Evolutionary conservation across 768 basidiomycete species (phyloP).

Genomic region (Amanita rubescens): DNA sequence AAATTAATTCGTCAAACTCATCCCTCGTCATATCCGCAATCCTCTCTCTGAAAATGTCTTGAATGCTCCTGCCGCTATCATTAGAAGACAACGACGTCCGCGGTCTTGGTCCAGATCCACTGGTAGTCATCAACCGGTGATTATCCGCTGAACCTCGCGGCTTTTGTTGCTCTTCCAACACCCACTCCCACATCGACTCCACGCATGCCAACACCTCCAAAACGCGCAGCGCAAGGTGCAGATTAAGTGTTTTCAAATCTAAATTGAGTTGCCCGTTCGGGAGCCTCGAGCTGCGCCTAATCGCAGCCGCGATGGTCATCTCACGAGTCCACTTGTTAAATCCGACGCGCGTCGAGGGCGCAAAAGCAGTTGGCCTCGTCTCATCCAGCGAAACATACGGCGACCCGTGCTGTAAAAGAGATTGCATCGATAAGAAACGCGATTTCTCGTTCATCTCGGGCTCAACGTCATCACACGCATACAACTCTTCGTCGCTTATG

Average conservation of each 20-base stretch:
- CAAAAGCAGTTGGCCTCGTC: conserved; percentile 32
- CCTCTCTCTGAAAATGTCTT: conserved; percentile 24
- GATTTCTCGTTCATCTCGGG: conserved; percentile 18
- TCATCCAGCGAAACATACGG: conserved; percentile 43
- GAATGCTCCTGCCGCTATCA: conserved; percentile 9
- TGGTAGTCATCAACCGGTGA: conserved; percentile 5
- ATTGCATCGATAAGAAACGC: conserved; percentile 28
- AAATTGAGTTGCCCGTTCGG: conserved; percentile 48
- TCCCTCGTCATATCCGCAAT: conserved; percentile 47
- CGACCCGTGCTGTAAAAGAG: conserved; percentile 31
- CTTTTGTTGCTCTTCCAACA: conserved; percentile 39
- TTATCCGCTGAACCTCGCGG: conserved; percentile 4
- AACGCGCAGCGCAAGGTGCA: conserved; percentile 55
- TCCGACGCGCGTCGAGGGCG: conserved; percentile 29
- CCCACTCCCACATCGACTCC: conserved; percentile 79
- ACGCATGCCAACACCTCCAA: conserved; percentile 63
- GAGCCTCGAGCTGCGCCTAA: conserved; percentile 27
- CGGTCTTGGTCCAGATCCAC: neutral
- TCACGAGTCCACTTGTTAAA: conserved; percentile 16
- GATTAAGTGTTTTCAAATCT: conserved; percentile 50
- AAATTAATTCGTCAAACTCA: conserved; percentile 54
- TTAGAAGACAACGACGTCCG: conserved; percentile 10
- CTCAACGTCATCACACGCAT: conserved; percentile 12
- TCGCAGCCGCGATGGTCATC: conserved; percentile 8
- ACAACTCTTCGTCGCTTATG: neutral